Conservation (phyloP, 345 rosid species). For the Populus euphratica region DNA sequence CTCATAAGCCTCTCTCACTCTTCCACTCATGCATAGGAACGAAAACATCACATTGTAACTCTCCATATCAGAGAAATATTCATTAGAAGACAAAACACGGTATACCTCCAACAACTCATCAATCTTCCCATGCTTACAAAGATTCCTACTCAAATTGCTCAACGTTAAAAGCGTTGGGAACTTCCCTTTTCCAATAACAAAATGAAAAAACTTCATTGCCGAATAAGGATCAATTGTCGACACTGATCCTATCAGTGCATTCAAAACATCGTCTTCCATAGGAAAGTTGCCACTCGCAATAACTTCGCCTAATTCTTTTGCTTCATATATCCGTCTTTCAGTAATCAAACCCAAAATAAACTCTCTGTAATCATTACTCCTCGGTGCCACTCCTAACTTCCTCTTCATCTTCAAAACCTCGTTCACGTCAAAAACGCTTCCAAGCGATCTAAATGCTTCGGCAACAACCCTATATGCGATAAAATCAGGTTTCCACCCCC, state of each 20-base stretch:
- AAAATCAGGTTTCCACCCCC: constrained; percentile 85
- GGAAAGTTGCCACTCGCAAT: constrained; percentile 71
- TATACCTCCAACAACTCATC: constrained; percentile 51
- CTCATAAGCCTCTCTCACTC: constrained; percentile 70
- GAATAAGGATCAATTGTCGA: constrained; percentile 61
- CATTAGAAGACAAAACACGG: constrained; percentile 44
- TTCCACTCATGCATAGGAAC: constrained; percentile 66
- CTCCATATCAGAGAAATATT: constrained; percentile 52
- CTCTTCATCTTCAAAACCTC: constrained; percentile 76
- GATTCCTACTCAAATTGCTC: constrained; percentile 63
- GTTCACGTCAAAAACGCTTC: constrained; percentile 54
- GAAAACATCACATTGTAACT: constrained; percentile 57
- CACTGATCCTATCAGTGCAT: constrained; percentile 65
- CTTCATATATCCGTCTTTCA: constrained; percentile 53
- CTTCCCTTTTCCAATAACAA: constrained; percentile 49
- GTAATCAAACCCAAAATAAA: constrained; percentile 58
- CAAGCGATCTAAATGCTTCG: constrained; percentile 53
- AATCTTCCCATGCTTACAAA: constrained; percentile 52
- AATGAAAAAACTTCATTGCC: constrained; percentile 49
- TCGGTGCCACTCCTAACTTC: constrained; percentile 89
- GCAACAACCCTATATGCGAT: constrained; percentile 79
- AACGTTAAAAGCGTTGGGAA: constrained; percentile 57
- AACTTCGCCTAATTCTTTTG: constrained; percentile 62
- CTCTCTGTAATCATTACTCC: constrained; percentile 63
- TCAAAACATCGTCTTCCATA: constrained; percentile 62